Evolutionary conservation across 1,284 basidiomycete species (phyloP).

Genomic region (Kwoniella shivajii): DNA sequence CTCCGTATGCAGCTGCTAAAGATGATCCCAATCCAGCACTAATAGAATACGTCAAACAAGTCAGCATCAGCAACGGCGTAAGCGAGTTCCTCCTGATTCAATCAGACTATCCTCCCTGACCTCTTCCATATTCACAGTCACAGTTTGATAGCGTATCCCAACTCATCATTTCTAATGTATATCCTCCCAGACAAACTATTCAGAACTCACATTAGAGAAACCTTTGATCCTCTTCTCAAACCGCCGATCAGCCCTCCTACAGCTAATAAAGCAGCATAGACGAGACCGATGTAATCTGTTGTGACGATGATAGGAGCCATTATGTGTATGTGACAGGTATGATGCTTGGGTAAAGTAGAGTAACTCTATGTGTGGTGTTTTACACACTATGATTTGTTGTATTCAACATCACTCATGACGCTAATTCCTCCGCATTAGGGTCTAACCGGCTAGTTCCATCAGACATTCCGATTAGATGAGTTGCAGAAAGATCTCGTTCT

Average conservation of each 20-base stretch:
- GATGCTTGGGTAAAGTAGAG: no score
- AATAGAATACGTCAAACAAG: background rate
- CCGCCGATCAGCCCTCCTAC: constrained; percentile 43
- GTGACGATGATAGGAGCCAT: constrained; percentile 1
- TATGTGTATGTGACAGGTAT: no score
- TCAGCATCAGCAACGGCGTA: background rate
- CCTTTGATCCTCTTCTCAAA: constrained; percentile 39
- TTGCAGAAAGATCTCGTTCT: no score
- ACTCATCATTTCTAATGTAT: background rate
- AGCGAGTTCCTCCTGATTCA: background rate
- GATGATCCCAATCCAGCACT: constrained; percentile 37
- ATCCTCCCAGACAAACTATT: background rate
- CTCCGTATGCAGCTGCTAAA: constrained; percentile 39
- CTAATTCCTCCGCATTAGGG: no score
- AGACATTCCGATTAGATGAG: no score
- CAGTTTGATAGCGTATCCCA: no score
- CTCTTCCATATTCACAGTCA: no score
- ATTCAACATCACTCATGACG: no score
- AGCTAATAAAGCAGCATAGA: constrained; percentile 37
- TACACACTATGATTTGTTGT: no score
- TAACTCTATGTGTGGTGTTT: no score
- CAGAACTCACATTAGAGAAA: constrained; percentile 38
- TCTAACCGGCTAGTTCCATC: no score
- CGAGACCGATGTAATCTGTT: constrained; percentile 32
- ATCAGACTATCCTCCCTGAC: background rate